These are phyloP conservation scores for Phytopythium montanum DNA, from an alignment of 352 stramenopile species.

Conservation along the genomic window DNA sequence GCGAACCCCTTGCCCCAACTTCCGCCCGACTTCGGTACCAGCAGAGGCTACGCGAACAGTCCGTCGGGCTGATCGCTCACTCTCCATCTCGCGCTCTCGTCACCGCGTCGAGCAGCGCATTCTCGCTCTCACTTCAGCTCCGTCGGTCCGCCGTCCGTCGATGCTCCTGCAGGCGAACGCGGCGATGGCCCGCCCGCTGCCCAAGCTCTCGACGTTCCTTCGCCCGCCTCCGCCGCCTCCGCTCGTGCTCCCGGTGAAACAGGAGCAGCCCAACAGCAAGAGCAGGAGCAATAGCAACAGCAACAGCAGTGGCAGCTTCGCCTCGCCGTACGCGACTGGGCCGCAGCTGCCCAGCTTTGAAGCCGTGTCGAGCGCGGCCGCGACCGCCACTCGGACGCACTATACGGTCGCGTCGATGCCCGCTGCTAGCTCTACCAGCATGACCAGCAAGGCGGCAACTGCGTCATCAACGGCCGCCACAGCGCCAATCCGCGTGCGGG, in stretches of 20 bases:
- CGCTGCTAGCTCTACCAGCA: not conserved
- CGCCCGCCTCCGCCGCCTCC: not conserved
- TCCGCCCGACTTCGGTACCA: not conserved
- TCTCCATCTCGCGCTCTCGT: not conserved
- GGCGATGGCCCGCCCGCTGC: conserved; percentile 13
- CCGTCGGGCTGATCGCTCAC: not conserved
- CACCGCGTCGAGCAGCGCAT: not conserved
- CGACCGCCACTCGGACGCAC: not conserved
- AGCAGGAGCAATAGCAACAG: not conserved
- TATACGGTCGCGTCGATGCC: not conserved
- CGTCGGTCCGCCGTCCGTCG: conserved; percentile 1
- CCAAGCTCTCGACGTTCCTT: conserved; percentile 26
- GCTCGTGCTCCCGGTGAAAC: not conserved
- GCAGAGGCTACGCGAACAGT: not conserved
- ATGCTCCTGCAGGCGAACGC: conserved; percentile 9
- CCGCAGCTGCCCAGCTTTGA: not conserved
- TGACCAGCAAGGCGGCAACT: not conserved
- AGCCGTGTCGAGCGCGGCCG: not conserved
- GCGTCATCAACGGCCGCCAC: not conserved
- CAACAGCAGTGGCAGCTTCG: not conserved
- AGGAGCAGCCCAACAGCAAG: not conserved
- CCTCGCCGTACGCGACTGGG: not conserved
- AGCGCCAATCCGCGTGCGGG: conserved; percentile 11
- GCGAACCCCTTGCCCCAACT: conserved; percentile 4
- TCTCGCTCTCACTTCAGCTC: too few relatives aligned